These are phyloP conservation scores for Helotiales sp. DNA, from an alignment of 2,329 filamentous ascomycete genomes.

Conservation along the genomic window DNA sequence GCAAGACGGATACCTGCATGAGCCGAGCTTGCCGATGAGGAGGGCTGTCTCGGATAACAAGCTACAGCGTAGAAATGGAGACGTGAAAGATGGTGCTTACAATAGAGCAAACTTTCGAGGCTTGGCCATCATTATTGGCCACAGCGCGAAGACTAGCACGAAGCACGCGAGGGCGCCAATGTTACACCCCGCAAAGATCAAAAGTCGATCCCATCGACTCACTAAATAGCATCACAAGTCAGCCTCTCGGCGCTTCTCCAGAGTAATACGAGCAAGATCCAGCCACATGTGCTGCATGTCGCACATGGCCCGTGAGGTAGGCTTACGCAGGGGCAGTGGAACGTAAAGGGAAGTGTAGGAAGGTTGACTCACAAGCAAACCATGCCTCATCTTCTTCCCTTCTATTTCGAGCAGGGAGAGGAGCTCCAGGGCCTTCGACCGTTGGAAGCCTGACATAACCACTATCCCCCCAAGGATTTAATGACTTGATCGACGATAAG, in stretches of 20 bases:
- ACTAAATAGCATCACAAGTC: conserved; percentile 62
- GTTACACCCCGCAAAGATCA: conserved; percentile 92
- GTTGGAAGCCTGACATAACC: conserved; percentile 93
- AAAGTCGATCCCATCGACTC: conserved; percentile 93
- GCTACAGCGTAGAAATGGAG: conserved; percentile 16
- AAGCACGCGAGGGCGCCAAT: conserved; percentile 89
- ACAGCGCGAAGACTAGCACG: conserved; percentile 87
- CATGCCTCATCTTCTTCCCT: conserved; percentile 95
- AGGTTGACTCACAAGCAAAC: conserved; percentile 82
- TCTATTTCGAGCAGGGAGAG: conserved; percentile 80
- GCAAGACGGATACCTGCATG: conserved; percentile 47
- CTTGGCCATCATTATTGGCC: conserved; percentile 78
- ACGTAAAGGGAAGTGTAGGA: conserved; percentile 30
- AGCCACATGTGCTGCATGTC: conserved; percentile 35
- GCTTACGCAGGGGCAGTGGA: conserved; percentile 42
- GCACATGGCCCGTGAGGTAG: conserved; percentile 38
- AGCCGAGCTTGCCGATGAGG: conserved; percentile 35
- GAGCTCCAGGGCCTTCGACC: conserved; percentile 80
- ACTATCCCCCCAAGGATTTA: conserved; percentile 85
- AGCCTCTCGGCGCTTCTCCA: conserved; percentile 35
- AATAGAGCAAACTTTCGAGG: conserved; percentile 95
- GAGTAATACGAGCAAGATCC: conserved; percentile 32
- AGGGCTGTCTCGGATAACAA: conserved; percentile 33
- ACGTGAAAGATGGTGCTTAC: conserved; percentile 65
- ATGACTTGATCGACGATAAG: conserved; percentile 77